phyloP scores from a whole-genome alignment of 768 basidiomycete species.

The Pleurotus salmoneostramineus region DNA sequence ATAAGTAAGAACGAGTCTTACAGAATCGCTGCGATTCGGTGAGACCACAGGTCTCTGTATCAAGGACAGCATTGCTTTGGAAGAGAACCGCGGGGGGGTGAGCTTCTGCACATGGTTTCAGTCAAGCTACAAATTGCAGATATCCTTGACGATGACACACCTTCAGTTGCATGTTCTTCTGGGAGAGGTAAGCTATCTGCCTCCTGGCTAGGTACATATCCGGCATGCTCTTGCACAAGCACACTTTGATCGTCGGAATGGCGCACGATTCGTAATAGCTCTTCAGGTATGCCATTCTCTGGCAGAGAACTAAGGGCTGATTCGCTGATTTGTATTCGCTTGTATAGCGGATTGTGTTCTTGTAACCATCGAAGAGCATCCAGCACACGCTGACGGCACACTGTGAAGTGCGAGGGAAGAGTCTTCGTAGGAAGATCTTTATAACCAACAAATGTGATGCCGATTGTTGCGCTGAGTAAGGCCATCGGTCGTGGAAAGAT shows the following conservation, averaged over 20 bases:
- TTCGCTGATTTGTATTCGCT: constrained; percentile 21
- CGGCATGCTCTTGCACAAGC: constrained; percentile 7
- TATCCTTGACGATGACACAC: too few species aligned
- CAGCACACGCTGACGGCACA: constrained; percentile 22
- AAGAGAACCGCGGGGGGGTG: too few species aligned
- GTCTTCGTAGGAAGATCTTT: constrained; percentile 20
- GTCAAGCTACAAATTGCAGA: too few species aligned
- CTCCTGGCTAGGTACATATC: constrained; percentile 12
- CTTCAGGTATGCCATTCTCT: constrained; percentile 9
- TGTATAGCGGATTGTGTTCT: constrained; percentile 26
- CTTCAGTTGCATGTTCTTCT: too few species aligned
- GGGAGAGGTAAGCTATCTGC: too few species aligned
- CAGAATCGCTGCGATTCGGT: too few species aligned
- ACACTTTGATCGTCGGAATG: constrained; percentile 1
- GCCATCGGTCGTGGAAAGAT: constrained; percentile 25
- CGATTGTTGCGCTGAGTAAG: constrained; percentile 25
- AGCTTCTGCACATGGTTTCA: too few species aligned
- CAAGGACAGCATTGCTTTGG: too few species aligned
- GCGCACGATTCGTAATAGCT: neutral
- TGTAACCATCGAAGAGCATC: constrained; percentile 32
- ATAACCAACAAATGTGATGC: constrained; percentile 30
- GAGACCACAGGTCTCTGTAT: too few species aligned
- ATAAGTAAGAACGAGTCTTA: too few species aligned
- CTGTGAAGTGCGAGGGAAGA: constrained; percentile 25
- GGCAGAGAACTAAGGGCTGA: constrained; percentile 19